Conservation (phyloP, 441 rosid species). For the Erodium trifolium region DNA sequence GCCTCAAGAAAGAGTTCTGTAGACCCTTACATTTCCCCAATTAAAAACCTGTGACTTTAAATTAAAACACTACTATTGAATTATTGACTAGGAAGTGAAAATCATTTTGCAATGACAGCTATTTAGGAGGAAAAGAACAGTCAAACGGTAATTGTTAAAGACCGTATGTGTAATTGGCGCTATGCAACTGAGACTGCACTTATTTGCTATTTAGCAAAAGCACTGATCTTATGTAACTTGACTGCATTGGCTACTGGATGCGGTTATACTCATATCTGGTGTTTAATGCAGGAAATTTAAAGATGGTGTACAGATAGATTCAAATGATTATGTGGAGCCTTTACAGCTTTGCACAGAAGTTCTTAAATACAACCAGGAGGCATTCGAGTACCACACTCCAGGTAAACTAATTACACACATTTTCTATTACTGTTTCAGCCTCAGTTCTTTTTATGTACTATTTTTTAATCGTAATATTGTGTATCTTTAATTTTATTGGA, state of each 20-base stretch:
- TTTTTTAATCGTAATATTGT: not conserved
- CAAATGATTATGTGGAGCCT: constrained; percentile 36
- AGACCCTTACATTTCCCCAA: not conserved
- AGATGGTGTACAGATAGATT: constrained; percentile 35
- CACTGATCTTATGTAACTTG: not conserved
- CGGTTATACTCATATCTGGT: constrained; percentile 7
- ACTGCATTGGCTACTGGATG: not conserved
- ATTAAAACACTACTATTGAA: not conserved
- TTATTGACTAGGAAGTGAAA: not conserved
- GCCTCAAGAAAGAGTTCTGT: not conserved
- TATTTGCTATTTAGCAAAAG: not conserved
- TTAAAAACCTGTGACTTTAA: not conserved
- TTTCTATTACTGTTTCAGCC: not conserved
- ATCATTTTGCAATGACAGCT: not conserved
- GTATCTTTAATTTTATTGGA: not conserved
- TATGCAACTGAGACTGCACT: not conserved
- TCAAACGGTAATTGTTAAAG: not conserved
- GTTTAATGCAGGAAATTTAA: constrained; percentile 54
- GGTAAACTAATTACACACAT: constrained; percentile 50
- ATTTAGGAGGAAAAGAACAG: not conserved
- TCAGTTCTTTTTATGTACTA: not conserved
- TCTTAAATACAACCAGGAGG: constrained; percentile 58
- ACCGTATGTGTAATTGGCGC: not conserved
- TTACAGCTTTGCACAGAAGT: constrained; percentile 57
- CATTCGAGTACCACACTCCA: constrained; percentile 74